phyloP scores from a whole-genome alignment of 139 green algal species.

The Eudorina sp. region DNA sequence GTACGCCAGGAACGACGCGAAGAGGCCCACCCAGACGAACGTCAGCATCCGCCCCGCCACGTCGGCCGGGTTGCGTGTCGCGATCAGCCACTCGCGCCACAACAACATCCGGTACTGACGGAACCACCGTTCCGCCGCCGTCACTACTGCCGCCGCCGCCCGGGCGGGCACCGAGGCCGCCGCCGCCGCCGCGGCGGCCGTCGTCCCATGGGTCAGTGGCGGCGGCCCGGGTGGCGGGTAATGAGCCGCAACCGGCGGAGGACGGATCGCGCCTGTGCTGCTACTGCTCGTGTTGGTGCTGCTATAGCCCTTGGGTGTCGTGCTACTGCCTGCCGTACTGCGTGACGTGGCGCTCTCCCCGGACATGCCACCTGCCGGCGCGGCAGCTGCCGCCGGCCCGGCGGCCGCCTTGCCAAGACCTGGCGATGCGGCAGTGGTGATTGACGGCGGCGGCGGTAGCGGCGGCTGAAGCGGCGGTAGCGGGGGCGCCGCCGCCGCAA shows the following conservation, averaged over 20 bases:
- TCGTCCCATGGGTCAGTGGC: background rate
- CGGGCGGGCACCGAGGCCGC: no score
- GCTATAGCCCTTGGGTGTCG: no score
- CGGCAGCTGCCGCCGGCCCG: background rate
- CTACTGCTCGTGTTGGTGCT: background rate
- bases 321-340: no score
- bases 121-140: background rate
- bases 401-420: no score
- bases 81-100: slow-evolving; percentile 58
- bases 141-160: background rate
- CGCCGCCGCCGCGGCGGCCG: background rate
- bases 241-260: background rate
- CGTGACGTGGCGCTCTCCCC: no score
- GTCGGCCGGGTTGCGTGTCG: slow-evolving; percentile 76
- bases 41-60: slow-evolving; percentile 71
- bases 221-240: background rate
- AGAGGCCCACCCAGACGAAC: slow-evolving; percentile 72
- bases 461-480: no score
- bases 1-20: slow-evolving; percentile 58
- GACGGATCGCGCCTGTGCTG: background rate
- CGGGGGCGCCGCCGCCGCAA: background rate
- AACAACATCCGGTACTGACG: slow-evolving; percentile 47
- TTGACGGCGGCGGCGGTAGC: no score
- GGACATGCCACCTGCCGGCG: no score
- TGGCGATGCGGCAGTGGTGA: no score